Percentiles rank a stretch among this genome's conserved stretches.
Evolutionary conservation across 495 filamentous ascomycete genomes (phyloP).

Genomic region (Neurospora sublineolata): DNA sequence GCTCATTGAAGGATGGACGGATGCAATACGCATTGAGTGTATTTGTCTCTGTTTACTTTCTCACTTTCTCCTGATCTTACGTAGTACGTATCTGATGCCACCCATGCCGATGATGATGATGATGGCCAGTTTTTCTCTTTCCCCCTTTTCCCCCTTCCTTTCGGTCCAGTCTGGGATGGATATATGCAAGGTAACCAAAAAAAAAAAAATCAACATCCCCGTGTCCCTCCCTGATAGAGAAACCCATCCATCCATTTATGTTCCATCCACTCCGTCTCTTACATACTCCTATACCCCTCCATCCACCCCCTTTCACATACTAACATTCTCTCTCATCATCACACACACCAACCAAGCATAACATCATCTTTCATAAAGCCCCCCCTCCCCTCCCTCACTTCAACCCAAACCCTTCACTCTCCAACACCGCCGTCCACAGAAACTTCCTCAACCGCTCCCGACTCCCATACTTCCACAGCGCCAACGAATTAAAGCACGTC

Average conservation of each 20-base stretch:
- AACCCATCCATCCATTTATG: not conserved
- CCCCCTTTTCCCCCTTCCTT: not conserved
- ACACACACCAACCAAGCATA: not conserved
- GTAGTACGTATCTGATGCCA: not conserved
- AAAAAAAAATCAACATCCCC: not conserved
- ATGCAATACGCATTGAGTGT: not conserved
- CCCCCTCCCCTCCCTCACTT: slow-evolving; percentile 38
- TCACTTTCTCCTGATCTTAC: not conserved
- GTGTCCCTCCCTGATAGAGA: not conserved
- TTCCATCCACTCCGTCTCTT: too few species aligned
- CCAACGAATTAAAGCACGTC: slow-evolving; percentile 84
- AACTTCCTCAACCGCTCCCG: slow-evolving; percentile 54
- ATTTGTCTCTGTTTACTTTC: not conserved
- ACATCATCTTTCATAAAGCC: not conserved
- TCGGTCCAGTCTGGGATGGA: not conserved
- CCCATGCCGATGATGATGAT: not conserved
- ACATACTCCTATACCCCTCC: not conserved
- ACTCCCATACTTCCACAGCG: slow-evolving; percentile 59
- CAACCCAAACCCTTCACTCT: slow-evolving; percentile 90
- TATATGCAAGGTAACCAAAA: not conserved
- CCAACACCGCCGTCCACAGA: slow-evolving; percentile 77
- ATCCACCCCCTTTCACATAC: not conserved
- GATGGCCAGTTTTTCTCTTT: not conserved
- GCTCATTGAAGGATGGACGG: not conserved
- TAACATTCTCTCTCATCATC: not conserved